Conservation (phyloP, 192 early-diverging fungal species). For the Linderina pennispora region DNA sequence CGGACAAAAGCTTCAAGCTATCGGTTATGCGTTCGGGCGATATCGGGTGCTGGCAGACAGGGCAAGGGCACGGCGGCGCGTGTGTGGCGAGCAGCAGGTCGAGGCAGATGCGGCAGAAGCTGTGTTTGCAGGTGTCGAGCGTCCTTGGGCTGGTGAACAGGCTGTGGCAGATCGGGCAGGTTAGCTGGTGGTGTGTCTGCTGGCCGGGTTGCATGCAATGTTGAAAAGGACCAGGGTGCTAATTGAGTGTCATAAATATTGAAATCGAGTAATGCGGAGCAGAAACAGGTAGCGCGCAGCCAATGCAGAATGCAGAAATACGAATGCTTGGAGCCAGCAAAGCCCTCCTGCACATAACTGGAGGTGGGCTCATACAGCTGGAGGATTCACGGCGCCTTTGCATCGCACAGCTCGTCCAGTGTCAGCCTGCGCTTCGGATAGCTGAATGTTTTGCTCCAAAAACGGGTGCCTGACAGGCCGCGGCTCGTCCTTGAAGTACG, state of each 20-base stretch:
- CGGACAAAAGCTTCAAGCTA: too few species aligned
- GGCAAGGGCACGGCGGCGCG: slow-evolving; percentile 6
- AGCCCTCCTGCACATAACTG: not conserved
- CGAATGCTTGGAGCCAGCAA: not conserved
- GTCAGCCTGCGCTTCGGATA: slow-evolving; percentile 45
- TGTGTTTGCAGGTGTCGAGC: slow-evolving; percentile 2
- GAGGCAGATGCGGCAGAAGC: slow-evolving; percentile 14
- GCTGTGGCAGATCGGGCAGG: slow-evolving; percentile 5
- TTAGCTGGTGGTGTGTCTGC: too few species aligned
- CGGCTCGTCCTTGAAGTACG: slow-evolving; percentile 73
- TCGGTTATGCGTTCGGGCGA: too few species aligned
- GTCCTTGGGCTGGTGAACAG: slow-evolving; percentile 3
- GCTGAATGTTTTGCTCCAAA: slow-evolving; percentile 38
- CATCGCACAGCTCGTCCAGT: slow-evolving; percentile 41
- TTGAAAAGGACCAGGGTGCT: too few species aligned
- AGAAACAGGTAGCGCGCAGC: too few species aligned
- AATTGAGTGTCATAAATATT: too few species aligned
- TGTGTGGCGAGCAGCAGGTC: slow-evolving; percentile 4
- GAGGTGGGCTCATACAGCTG: too few species aligned
- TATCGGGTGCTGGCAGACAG: too few species aligned
- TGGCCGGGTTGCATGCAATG: too few species aligned
- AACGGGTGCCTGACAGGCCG: slow-evolving; percentile 38
- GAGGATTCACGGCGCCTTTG: too few species aligned
- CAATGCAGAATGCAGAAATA: too few species aligned
- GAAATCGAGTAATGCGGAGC: too few species aligned